Evolutionary conservation across 495 filamentous ascomycete species (phyloP).

Genomic region (Penicillium pancosmium): DNA sequence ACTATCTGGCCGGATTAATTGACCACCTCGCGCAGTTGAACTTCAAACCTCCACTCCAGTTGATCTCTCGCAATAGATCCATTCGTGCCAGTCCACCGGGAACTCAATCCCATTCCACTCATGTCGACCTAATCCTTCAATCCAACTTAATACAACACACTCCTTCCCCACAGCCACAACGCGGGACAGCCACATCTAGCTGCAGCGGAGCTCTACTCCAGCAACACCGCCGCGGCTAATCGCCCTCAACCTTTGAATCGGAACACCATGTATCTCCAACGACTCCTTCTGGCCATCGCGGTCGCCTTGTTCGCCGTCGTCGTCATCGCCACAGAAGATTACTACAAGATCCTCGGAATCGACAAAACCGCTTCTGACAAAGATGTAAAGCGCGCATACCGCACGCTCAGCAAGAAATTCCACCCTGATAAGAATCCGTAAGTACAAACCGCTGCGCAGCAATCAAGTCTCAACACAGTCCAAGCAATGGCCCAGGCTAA

Average conservation of each 20-base stretch:
- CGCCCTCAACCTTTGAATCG: background rate
- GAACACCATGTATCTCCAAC: constrained; percentile 26
- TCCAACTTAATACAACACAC: background rate
- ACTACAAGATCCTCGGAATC: constrained; percentile 89
- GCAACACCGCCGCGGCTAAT: constrained; percentile 11
- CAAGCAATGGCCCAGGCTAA: too few relatives aligned
- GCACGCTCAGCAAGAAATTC: constrained; percentile 89
- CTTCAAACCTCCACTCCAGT: background rate
- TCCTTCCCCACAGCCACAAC: background rate
- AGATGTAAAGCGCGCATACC: constrained; percentile 96
- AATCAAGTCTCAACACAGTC: background rate
- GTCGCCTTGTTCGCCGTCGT: constrained; percentile 29
- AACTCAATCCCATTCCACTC: background rate
- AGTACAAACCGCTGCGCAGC: constrained; percentile 33
- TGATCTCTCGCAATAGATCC: background rate
- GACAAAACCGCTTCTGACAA: constrained; percentile 79
- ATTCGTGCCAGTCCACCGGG: background rate
- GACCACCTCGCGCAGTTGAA: background rate
- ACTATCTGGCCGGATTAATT: constrained; percentile 22
- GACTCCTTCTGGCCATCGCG: constrained; percentile 24
- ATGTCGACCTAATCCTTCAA: background rate
- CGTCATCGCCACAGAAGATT: constrained; percentile 73
- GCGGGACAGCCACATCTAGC: background rate
- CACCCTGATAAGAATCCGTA: constrained; percentile 99
- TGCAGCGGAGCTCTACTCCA: background rate